A percentile compares a stretch with the other conserved stretches of the same genome.
Evolutionary conservation across 331 rosid genomes (phyloP).

Genomic region (Acacia pycnantha): DNA sequence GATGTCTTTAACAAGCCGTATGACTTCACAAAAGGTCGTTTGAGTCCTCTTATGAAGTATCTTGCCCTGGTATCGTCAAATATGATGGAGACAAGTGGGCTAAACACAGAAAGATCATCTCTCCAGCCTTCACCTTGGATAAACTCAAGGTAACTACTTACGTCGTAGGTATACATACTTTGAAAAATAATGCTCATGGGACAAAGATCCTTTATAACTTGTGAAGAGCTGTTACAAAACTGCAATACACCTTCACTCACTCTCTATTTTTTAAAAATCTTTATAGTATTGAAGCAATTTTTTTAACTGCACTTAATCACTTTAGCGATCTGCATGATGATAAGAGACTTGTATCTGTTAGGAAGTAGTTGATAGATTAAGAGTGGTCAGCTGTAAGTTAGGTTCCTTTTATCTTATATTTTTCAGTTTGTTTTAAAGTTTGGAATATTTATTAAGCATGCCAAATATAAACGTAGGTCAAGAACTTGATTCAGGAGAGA

Average conservation of each 20-base stretch:
- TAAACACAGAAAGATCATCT: constrained; percentile 35
- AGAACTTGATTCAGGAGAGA: background rate
- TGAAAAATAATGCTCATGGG: background rate
- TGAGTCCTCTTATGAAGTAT: constrained; percentile 8
- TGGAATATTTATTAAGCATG: background rate
- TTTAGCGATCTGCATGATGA: background rate
- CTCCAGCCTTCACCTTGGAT: constrained; percentile 34
- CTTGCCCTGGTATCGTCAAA: constrained; percentile 19
- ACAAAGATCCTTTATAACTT: background rate
- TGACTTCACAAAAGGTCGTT: background rate
- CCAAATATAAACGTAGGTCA: background rate
- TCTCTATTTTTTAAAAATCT: too few relatives aligned
- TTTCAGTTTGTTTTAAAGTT: background rate
- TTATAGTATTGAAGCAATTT: background rate
- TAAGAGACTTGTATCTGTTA: too few relatives aligned
- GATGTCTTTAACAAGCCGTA: too few relatives aligned
- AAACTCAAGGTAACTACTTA: constrained; percentile 28
- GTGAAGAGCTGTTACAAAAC: too few relatives aligned
- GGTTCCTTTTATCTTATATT: background rate
- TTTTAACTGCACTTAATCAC: too few relatives aligned
- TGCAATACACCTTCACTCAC: too few relatives aligned
- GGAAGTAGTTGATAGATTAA: too few relatives aligned
- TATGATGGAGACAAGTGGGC: constrained; percentile 40
- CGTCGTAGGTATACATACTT: background rate
- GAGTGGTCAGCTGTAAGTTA: too few relatives aligned